Base-by-base conservation (phyloP, 2,329 filamentous ascomycete species). In the Aspergillus sp. region DNA sequence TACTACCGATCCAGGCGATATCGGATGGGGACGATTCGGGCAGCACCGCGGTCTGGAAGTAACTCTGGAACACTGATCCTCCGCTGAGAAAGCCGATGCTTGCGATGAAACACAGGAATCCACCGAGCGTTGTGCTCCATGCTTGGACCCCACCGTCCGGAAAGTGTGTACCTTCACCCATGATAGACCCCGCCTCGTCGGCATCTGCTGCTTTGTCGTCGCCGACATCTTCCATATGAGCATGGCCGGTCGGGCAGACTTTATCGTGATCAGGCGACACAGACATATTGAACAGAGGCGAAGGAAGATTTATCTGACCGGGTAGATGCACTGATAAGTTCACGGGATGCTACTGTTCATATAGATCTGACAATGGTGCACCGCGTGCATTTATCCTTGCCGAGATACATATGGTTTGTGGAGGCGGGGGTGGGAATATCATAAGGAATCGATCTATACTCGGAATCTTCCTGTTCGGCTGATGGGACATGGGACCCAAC, bases 11-110 rank as follows among this genome's bases (percentile, higher is more conserved):
- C 44, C 44, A 46, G 11, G 44, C 44, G 10, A 46, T 46, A 13
- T 35, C 26, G 13, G 44, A 45, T 33, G 44, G n/a, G 16, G 20
- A 30, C 10, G 26, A 20, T 17, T 10, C 16, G 16, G 16, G 44
- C 30, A 46, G 30, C 20, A 46, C 16, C 2, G 26, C 16, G 16
- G 30, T 14, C 10, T 36, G 14, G 44, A 20, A 46, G 30, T 46
- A 46, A n/a, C 44, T 46, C 17, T 46, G 44, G 44, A 54, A 54
- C 2, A 51, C 52, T 26, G 48, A 51, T n/a, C 16, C 20, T n/a
- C 22, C 47, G 38, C 44, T 54, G 19, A 51, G 16, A 40, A 54
- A 54, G 7, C 52, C 52, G 13, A 51, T 51, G 36, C 43, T 54
- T 6, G 52, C 20, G 24, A 54, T 43, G 14, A 38, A 32, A 16